Conservation (phyloP, 306 rosid species). For the Oemleria cerasiformis region DNA sequence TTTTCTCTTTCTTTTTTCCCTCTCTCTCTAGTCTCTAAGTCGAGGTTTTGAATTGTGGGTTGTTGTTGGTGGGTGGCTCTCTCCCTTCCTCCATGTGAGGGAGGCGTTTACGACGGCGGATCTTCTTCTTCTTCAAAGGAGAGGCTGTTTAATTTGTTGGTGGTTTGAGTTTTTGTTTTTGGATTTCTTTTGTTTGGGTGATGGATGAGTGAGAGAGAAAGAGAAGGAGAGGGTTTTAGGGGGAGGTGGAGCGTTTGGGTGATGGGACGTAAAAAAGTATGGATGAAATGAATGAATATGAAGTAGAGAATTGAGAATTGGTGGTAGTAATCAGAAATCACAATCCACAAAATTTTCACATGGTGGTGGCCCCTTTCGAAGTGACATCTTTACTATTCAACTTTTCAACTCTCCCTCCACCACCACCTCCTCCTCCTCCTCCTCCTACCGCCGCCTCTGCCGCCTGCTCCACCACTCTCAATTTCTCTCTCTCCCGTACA, state of each 20-base stretch:
- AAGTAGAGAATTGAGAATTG: neutral
- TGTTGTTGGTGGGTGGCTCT: neutral
- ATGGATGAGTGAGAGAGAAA: slow-evolving; percentile 39
- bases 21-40: neutral
- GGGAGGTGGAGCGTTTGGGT: neutral
- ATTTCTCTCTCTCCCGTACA: neutral
- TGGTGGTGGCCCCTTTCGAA: slow-evolving; percentile 52
- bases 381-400: slow-evolving; percentile 48
- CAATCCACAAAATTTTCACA: slow-evolving; percentile 42
- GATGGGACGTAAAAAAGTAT: too few relatives aligned
- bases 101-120: slow-evolving; percentile 3
- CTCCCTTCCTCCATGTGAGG: slow-evolving; percentile 10
- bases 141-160: neutral
- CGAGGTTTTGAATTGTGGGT: neutral
- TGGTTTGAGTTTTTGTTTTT: neutral
- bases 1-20: neutral
- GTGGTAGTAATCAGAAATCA: neutral
- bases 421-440: slow-evolving; percentile 16
- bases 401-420: neutral
- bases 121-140: neutral
- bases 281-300: too few relatives aligned
- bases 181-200: neutral
- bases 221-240: neutral
- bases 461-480: neutral
- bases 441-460: neutral